Conservation (phyloP, 352 stramenopile species). For the Phytophthora nicotianae region DNA sequence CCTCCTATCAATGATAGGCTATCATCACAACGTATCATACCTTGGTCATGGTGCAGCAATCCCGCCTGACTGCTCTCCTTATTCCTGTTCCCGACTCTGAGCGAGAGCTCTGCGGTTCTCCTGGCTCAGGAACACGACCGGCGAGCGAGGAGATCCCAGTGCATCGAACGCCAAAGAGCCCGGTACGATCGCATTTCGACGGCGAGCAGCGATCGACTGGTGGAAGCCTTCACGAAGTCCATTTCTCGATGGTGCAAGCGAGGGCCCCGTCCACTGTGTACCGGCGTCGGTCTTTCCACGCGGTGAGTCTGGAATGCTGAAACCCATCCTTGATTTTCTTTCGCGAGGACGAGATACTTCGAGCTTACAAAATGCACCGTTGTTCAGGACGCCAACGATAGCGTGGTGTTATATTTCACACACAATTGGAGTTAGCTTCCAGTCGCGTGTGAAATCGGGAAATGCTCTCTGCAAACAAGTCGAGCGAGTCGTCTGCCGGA, state of each 20-base stretch:
- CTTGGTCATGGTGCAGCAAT: slow-evolving; percentile 11
- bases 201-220: slow-evolving; percentile 36
- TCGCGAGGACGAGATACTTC: neutral
- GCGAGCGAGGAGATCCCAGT: slow-evolving; percentile 49
- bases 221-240: slow-evolving; percentile 25
- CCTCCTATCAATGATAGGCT: too few relatives aligned
- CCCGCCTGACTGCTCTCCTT: slow-evolving; percentile 6
- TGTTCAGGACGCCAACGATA: slow-evolving; percentile 12
- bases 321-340: slow-evolving; percentile 50
- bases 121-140: slow-evolving; percentile 40
- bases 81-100: slow-evolving; percentile 14
- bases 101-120: slow-evolving; percentile 40
- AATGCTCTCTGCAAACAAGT: slow-evolving; percentile 12
- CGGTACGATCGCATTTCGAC: slow-evolving; percentile 67
- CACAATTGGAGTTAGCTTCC: slow-evolving; percentile 9
- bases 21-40: slow-evolving; percentile 15
- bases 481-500: slow-evolving; percentile 7
- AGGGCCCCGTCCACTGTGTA: slow-evolving; percentile 18
- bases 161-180: slow-evolving; percentile 47
- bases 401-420: slow-evolving; percentile 32
- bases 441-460: slow-evolving; percentile 26
- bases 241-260: slow-evolving; percentile 4
- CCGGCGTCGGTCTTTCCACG: slow-evolving; percentile 16
- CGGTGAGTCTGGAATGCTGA: slow-evolving; percentile 69
- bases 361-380: neutral